Conservation (phyloP, 1,284 basidiomycete species). For the Paramarasmius palmivorus region DNA sequence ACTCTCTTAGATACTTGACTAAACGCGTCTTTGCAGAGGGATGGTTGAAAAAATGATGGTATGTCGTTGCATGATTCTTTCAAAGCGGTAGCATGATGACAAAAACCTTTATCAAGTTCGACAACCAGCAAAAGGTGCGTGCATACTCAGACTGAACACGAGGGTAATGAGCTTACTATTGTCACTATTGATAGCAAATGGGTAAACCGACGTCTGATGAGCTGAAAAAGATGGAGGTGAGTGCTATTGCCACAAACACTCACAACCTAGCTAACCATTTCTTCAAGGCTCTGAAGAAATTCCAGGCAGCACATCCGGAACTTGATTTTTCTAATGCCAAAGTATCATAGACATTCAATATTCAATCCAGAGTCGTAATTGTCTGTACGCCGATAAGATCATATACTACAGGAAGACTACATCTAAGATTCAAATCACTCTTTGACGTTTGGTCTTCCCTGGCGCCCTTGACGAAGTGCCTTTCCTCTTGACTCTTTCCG, state of each 20-base stretch:
- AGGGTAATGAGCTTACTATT: conserved; percentile 7
- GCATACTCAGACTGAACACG: conserved; percentile 4
- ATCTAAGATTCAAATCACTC: no score
- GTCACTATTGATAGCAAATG: conserved; percentile 68
- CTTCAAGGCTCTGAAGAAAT: conserved; percentile 80
- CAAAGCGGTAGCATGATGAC: conserved; percentile 14
- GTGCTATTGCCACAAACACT: conserved; percentile 15
- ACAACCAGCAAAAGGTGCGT: conserved; percentile 92
- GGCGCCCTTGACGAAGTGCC: conserved; percentile 34
- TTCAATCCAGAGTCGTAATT: no score
- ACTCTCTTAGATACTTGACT: conserved; percentile 12
- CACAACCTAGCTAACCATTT: conserved; percentile 7
- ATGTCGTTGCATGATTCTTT: conserved; percentile 18
- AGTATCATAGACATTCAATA: conserved; percentile 55
- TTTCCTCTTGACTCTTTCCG: conserved; percentile 84
- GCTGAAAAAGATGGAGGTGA: conserved; percentile 84
- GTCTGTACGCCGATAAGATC: no score
- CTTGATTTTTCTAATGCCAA: conserved; percentile 94
- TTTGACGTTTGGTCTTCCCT: conserved; percentile 57
- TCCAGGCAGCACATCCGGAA: conserved; percentile 89
- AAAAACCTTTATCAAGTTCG: conserved; percentile 62
- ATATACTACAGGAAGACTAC: no score
- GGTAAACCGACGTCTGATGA: conserved; percentile 94
- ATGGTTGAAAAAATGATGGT: conserved; percentile 99
- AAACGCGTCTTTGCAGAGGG: conserved; percentile 50